phyloP scores from a whole-genome alignment of 768 basidiomycete species.

The Trametes sanguinea region DNA sequence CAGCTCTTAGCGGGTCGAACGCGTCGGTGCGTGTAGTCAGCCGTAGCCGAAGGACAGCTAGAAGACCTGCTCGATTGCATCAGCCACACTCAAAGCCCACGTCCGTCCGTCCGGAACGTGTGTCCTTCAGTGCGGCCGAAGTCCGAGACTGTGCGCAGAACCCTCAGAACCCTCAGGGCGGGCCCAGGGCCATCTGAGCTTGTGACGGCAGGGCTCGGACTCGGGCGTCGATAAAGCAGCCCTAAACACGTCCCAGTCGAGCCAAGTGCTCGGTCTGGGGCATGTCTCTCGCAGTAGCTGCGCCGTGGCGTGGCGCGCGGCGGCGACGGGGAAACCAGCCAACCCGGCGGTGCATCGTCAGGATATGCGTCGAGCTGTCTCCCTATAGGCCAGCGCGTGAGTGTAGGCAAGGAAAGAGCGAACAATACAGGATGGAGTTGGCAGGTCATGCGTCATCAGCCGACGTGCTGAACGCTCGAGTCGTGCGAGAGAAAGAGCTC shows the following conservation, averaged over 20 bases:
- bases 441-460: background rate
- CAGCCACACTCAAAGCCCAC: background rate
- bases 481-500: background rate
- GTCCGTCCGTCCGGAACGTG: background rate
- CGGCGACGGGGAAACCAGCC: background rate
- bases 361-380: background rate
- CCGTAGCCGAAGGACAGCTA: conserved; percentile 1
- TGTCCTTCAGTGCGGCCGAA: background rate
- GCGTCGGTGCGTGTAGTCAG: background rate
- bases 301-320: background rate
- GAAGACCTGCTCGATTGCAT: background rate
- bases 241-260: background rate
- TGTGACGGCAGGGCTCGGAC: too few species aligned
- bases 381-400: background rate
- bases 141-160: background rate
- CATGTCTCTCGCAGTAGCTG: background rate
- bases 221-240: too few species aligned
- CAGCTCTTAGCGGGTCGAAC: background rate
- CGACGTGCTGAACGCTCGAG: too few species aligned
- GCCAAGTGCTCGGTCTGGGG: background rate
- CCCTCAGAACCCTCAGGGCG: background rate
- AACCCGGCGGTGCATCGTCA: background rate
- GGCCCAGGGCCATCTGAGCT: background rate
- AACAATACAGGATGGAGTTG: background rate
- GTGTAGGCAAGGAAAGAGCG: background rate